Percentiles rank a stretch among this genome's conserved stretches.
These are phyloP conservation scores for Cerrena zonata DNA, from an alignment of 1,284 basidiomycete species.

Conservation along the genomic window DNA sequence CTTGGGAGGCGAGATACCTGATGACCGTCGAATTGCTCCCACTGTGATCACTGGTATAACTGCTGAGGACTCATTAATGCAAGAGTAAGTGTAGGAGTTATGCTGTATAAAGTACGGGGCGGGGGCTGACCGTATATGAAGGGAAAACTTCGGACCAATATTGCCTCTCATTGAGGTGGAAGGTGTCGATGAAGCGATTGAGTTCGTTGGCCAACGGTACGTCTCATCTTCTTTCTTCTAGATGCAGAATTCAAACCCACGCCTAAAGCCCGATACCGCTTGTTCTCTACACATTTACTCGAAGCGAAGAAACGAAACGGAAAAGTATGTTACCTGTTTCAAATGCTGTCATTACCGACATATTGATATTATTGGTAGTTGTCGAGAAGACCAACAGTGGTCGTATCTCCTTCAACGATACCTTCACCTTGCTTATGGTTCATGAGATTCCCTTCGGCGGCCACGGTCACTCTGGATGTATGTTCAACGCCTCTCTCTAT, in stretches of 20 bases:
- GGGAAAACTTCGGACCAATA: constrained; percentile 67
- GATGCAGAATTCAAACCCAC: not conserved
- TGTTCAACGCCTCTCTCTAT: constrained; percentile 14
- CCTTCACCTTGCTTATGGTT: constrained; percentile 40
- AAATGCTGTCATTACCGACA: constrained; percentile 12
- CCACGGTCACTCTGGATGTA: constrained; percentile 43
- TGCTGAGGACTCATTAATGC: constrained; percentile 48
- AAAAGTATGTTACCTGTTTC: constrained; percentile 29
- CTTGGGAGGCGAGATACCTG: constrained; percentile 47
- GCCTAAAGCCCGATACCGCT: constrained; percentile 39
- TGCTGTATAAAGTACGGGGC: not conserved
- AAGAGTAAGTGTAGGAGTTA: constrained; percentile 34
- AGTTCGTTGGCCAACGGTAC: constrained; percentile 42
- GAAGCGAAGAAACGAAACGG: constrained; percentile 34
- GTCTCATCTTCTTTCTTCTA: constrained; percentile 12
- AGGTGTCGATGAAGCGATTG: constrained; percentile 46
- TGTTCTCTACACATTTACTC: constrained; percentile 46
- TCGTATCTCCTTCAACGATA: constrained; percentile 48
- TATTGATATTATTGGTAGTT: constrained; percentile 32
- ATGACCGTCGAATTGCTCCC: constrained; percentile 36
- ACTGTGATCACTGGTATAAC: constrained; percentile 45
- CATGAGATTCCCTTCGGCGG: constrained; percentile 45
- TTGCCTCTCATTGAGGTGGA: constrained; percentile 60
- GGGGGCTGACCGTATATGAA: constrained; percentile 17
- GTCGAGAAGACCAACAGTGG: constrained; percentile 45